phyloP scores from a whole-genome alignment of 306 rosid species.

The Cyclanthera cordifolia region DNA sequence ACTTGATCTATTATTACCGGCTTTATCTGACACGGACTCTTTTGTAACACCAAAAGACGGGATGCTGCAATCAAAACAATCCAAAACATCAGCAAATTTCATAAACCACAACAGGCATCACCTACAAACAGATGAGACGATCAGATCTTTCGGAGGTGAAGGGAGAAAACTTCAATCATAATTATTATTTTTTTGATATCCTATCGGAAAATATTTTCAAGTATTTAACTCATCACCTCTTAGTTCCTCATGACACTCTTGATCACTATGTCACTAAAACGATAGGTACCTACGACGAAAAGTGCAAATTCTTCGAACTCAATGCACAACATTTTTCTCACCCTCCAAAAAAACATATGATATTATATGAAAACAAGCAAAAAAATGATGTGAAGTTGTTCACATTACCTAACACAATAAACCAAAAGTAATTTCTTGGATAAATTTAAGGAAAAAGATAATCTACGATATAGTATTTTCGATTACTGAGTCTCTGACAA shows the following conservation, averaged over 20 bases:
- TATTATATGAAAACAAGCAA: not conserved
- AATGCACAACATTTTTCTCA: not conserved
- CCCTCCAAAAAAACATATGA: too few species aligned
- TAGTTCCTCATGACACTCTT: too few species aligned
- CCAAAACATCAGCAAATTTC: not conserved
- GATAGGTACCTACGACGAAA: too few species aligned
- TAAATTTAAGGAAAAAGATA: not conserved
- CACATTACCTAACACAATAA: not conserved
- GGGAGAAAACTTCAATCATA: not conserved
- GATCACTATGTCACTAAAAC: too few species aligned
- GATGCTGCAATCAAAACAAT: conserved; percentile 35
- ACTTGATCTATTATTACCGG: conserved; percentile 21
- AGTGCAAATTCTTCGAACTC: too few species aligned
- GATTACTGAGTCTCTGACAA: not conserved
- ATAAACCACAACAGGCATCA: not conserved
- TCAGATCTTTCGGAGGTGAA: not conserved
- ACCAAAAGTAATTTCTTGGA: not conserved
- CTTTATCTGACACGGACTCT: conserved; percentile 25
- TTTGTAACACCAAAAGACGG: conserved; percentile 21
- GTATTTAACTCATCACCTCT: too few species aligned
- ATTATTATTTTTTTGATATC: too few species aligned
- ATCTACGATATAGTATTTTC: not conserved
- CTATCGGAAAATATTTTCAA: too few species aligned
- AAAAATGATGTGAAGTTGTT: not conserved
- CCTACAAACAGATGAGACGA: not conserved